These are phyloP conservation scores for Barnettozyma salicaria DNA, from an alignment of 805 yeast genomes.

Conservation along the genomic window DNA sequence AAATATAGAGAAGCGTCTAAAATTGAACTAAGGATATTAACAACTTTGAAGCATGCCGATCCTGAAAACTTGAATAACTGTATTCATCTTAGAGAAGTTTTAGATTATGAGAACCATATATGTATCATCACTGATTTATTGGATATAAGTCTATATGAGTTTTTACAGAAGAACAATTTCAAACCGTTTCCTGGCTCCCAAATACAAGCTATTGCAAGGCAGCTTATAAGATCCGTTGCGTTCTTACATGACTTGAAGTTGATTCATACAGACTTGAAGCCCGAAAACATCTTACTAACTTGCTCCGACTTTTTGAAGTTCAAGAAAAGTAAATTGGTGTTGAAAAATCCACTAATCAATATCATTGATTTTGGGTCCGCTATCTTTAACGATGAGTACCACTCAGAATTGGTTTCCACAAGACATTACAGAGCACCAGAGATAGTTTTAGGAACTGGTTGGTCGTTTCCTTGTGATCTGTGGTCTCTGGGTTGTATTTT, in stretches of 20 bases:
- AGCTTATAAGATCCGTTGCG: constrained; percentile 76
- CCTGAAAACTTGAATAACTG: constrained; percentile 65
- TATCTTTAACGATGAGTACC: constrained; percentile 88
- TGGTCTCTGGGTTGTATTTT: constrained; percentile 96
- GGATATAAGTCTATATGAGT: constrained; percentile 84
- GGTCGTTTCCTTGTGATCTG: constrained; percentile 95
- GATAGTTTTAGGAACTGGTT: constrained; percentile 87
- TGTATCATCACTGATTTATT: constrained; percentile 88
- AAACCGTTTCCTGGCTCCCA: constrained; percentile 93
- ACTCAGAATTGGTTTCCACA: constrained; percentile 86
- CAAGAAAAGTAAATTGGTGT: constrained; percentile 34
- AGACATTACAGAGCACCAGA: constrained; percentile 98
- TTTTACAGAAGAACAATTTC: constrained; percentile 75
- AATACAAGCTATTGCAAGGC: constrained; percentile 82
- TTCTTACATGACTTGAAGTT: constrained; percentile 84
- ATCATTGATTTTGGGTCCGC: constrained; percentile 98
- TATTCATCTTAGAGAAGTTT: constrained; percentile 80
- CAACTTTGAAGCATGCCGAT: constrained; percentile 65
- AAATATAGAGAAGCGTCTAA: constrained; percentile 94
- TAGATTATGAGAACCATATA: constrained; percentile 89
- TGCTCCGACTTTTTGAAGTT: constrained; percentile 20
- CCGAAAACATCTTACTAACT: constrained; percentile 71
- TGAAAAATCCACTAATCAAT: constrained; percentile 76
- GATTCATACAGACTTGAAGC: constrained; percentile 94
- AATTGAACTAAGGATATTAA: constrained; percentile 79